Percentiles rank a stretch among this genome's conserved stretches.
phyloP scores from a whole-genome alignment of 495 filamentous ascomycete species.

The Jackrogersella multiformis region DNA sequence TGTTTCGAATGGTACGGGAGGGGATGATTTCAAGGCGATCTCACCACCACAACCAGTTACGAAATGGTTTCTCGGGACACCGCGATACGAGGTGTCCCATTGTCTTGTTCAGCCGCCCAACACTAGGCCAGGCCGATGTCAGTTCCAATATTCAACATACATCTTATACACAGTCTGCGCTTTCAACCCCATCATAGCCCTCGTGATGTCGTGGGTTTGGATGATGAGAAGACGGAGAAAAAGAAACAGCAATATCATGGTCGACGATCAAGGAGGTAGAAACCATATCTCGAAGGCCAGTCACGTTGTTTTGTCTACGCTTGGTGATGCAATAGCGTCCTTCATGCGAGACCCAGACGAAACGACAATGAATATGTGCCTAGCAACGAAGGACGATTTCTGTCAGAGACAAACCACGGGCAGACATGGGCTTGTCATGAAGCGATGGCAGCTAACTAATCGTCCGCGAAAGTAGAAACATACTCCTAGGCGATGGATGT shows the following conservation, averaged over 20 bases:
- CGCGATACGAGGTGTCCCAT: conserved; percentile 34
- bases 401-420: too few species aligned
- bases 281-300: background rate
- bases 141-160: conserved; percentile 35
- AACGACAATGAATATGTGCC: conserved; percentile 42
- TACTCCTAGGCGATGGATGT: conserved; percentile 18
- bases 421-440: too few species aligned
- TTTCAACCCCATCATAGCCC: conserved; percentile 32
- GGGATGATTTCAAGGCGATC: background rate
- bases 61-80: conserved; percentile 37
- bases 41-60: conserved; percentile 20
- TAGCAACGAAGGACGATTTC: conserved; percentile 40
- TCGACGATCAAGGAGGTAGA: background rate
- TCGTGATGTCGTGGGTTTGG: conserved; percentile 29
- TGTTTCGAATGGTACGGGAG: conserved; percentile 40
- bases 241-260: too few species aligned
- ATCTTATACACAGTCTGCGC: conserved; percentile 35
- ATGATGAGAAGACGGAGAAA: conserved; percentile 3
- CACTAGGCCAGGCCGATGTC: conserved; percentile 17
- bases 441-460: too few species aligned
- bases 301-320: conserved; percentile 25
- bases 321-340: conserved; percentile 48
- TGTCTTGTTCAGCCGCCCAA: conserved; percentile 38
- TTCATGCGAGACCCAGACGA: conserved; percentile 47
- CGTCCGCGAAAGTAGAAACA: background rate